These are phyloP conservation scores for Hansenula anomala DNA, from an alignment of 1,139 yeast species.

Conservation along the genomic window DNA sequence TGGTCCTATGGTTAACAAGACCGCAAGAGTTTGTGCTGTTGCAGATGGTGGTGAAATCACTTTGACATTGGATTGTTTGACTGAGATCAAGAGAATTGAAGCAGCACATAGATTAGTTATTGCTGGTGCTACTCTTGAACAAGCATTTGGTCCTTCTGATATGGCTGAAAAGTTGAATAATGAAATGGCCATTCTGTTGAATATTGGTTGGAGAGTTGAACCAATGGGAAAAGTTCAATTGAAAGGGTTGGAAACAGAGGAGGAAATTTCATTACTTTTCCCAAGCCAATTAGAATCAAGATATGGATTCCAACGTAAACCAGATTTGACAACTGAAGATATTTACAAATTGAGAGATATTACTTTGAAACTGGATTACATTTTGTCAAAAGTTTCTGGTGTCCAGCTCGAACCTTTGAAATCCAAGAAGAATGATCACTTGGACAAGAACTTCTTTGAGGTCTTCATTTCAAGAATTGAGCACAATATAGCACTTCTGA, in stretches of 20 bases:
- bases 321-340: slow-evolving; percentile 24
- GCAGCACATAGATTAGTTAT: slow-evolving; percentile 44
- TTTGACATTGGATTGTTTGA: slow-evolving; percentile 73
- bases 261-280: slow-evolving; percentile 73
- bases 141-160: slow-evolving; percentile 64
- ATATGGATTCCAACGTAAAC: slow-evolving; percentile 26
- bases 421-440: slow-evolving; percentile 30
- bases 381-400: slow-evolving; percentile 23
- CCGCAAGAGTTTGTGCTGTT: slow-evolving; percentile 88
- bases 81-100: slow-evolving; percentile 60
- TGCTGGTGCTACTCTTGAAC: slow-evolving; percentile 33
- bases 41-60: slow-evolving; percentile 99
- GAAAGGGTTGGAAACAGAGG: slow-evolving; percentile 94
- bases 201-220: slow-evolving; percentile 64
- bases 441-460: slow-evolving; percentile 34
- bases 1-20: slow-evolving; percentile 97
- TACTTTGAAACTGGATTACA: slow-evolving; percentile 44
- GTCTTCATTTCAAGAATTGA: slow-evolving; percentile 46
- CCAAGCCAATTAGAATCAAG: slow-evolving; percentile 64
- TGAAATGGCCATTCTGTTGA: slow-evolving; percentile 63
- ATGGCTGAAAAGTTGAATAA: slow-evolving; percentile 58
- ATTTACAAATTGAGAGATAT: slow-evolving; percentile 45
- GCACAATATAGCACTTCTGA: slow-evolving; percentile 30
- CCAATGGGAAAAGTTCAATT: slow-evolving; percentile 83
- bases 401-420: slow-evolving; percentile 17